These are phyloP conservation scores for Colletotrichum gloeosporioides DNA, from an alignment of 2,329 filamentous ascomycete genomes.

Conservation along the genomic window DNA sequence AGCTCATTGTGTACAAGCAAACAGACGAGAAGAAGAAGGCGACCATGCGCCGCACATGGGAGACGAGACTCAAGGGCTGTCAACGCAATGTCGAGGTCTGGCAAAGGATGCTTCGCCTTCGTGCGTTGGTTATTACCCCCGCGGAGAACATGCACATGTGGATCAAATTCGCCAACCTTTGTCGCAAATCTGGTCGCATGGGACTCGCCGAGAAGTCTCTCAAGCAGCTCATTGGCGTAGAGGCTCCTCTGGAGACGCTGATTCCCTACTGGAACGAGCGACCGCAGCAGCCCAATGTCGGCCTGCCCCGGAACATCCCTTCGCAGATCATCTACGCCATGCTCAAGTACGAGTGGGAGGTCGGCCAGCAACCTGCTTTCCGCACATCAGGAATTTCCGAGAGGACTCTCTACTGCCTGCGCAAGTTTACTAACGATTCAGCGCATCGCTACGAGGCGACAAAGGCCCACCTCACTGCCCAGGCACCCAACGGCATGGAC, in stretches of 20 bases:
- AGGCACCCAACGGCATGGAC: conserved; percentile 51
- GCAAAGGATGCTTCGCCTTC: conserved; percentile 96
- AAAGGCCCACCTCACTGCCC: conserved; percentile 53
- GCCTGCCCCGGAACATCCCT: conserved; percentile 52
- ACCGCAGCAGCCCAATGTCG: conserved; percentile 31
- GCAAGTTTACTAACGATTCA: conserved; percentile 65
- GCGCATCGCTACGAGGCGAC: conserved; percentile 59
- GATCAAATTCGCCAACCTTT: conserved; percentile 99
- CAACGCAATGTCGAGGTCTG: conserved; percentile 98
- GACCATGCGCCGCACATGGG: conserved; percentile 94
- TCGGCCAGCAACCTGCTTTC: conserved; percentile 65
- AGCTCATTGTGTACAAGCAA: conserved; percentile 98
- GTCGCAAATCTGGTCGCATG: conserved; percentile 93
- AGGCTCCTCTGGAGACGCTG: conserved; percentile 65
- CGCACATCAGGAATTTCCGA: conserved; percentile 52
- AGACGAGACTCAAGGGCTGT: conserved; percentile 90
- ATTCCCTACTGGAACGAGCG: conserved; percentile 65
- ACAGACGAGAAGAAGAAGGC: conserved; percentile 87
- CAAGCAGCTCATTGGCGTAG: conserved; percentile 82
- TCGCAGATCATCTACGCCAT: conserved; percentile 95
- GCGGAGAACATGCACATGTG: conserved; percentile 98
- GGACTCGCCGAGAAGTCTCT: conserved; percentile 95
- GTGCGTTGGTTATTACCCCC: conserved; percentile 89
- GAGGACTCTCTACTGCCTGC: conserved; percentile 63
- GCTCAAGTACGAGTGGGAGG: conserved; percentile 95